Base-by-base conservation (phyloP, 257 asterid species). In the Fraxinus cuspidata region DNA sequence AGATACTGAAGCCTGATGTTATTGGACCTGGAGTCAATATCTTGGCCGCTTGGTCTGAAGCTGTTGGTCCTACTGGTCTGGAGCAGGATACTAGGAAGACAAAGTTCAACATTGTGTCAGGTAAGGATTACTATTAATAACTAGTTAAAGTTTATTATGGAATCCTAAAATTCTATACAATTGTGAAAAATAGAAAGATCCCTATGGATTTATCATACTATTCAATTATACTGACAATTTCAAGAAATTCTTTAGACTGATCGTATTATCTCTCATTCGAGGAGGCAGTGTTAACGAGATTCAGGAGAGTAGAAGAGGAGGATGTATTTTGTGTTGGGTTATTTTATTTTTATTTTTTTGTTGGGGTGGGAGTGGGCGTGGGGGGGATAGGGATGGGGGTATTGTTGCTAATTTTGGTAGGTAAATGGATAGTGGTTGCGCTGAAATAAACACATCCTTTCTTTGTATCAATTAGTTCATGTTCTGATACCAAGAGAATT, bases 11-110 rank as follows among this genome's bases (percentile, higher is more conserved):
- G 78, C 93, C 93, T n/a, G 93, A 89, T 73, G 87, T 89, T 74
- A 87, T 89, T 78, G 93, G 91, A 74, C 93, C 93, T 13, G 91
- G 91, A 0, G 91, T 89, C 28, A 89, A 87, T 66, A 84, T 89
- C 29, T 29, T 89, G 64, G 93, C 93, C 7, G 90, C 86, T 47
- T 89, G 94, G 94, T 75, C 94, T 1, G 75, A 72, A 68, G 85
- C 82, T 0, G 84, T 85, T 51, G 90, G 91, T 0, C 94, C 94
- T 6, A 85, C 94, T 1, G 90, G 87, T 31, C 85, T 87, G 64
- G 81, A 75, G 40, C 74, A 74, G 78, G 94, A 89, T 79, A 67
- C 80, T 0, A 71, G 91, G 77, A 85, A 42, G 63, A 78, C 88
- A 23, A 77, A 63, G 25, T 89, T 84, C 89, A 89, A 89, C 81